phyloP scores from a whole-genome alignment of 2,329 filamentous ascomycete species.

The Colletotrichum sp. region DNA sequence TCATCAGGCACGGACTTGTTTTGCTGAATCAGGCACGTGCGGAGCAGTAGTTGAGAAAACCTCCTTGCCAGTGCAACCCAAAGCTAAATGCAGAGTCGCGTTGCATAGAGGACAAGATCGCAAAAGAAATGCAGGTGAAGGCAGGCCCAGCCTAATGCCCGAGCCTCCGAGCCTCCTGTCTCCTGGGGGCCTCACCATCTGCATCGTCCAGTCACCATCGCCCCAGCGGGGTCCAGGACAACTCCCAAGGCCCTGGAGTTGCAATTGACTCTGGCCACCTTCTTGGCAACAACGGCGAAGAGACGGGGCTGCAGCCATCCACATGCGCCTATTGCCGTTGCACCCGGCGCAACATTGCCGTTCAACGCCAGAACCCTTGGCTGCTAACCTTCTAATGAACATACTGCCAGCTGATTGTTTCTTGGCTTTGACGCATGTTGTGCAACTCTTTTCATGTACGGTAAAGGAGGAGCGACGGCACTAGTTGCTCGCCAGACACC shows the following conservation, averaged over 20 bases:
- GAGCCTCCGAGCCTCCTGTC: not conserved
- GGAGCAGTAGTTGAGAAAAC: not conserved
- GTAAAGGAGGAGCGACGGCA: not conserved
- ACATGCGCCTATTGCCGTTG: not conserved
- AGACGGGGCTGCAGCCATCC: not conserved
- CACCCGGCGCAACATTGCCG: not conserved
- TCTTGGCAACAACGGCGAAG: not conserved
- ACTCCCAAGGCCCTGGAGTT: not conserved
- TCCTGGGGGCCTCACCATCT: not conserved
- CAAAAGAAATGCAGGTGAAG: not conserved
- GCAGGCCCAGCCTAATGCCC: not conserved
- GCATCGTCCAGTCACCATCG: not conserved
- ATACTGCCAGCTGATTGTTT: not conserved
- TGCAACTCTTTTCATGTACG: not conserved
- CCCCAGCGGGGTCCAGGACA: not conserved
- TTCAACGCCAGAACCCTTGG: not conserved
- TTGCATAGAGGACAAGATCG: not conserved
- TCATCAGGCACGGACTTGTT: not conserved
- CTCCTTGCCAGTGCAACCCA: not conserved
- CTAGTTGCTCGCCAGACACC: not conserved
- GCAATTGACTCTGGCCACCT: not conserved
- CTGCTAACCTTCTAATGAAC: not conserved
- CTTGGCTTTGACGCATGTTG: not conserved
- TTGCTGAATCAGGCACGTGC: conserved; percentile 9
- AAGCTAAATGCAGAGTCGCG: not conserved